Base-by-base conservation (phyloP, 2,329 filamentous ascomycete genomes). In the Ophiosphaerella herpotricha region DNA sequence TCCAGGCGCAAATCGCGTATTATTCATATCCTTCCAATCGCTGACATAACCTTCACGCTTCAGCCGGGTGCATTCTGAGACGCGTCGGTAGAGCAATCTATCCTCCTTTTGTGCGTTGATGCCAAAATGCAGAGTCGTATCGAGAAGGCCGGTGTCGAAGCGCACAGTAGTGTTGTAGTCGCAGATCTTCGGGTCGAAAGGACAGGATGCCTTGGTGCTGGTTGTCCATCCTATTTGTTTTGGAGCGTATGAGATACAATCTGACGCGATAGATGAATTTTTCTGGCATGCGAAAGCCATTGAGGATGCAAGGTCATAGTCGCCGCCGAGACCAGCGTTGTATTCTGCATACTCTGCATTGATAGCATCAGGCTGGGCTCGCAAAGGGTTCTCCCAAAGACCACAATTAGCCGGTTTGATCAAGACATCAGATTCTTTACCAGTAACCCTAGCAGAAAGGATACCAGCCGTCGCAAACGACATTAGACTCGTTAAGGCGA, bases 21-120 rank as follows among this genome's bases (percentile, higher is more conserved):
- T 31, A n/a, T 42, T 42, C 40, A 42, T 42, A 23, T 34, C 31
- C 11, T 42, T 29, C 40, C 40, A 42, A 23, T 42, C 40, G 9
- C 31, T 33, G 2, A 34, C 14, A 16, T 42, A 42, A 4, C 31
- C 40, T 12, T 42, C 40, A 8, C 40, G 40, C 14, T 21, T 34
- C 12, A 42, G 14, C 13, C 29, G 14, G 13, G 21, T 42, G 16
- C 40, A 42, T 42, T 33, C 31, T 9, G 33, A 16, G 5, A 42
- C 29, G 13, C 16, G 18, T 23, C 40, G 29, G 7, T 23, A 34
- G 3, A 21, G 13, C 13, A 42, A 16, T 5, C 40, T 24, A 23
- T 42, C 40, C 13, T 18, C 9, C 11, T 23, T 42, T 9, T 1
- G 29, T 12, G 40, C 40, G 29, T 42, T 42, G 40, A 42, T 42